A percentile compares a stretch with the other conserved stretches of the same genome.
Conservation (phyloP, 148 eudicot genomes). For the Arctostaphylos glauca region DNA sequence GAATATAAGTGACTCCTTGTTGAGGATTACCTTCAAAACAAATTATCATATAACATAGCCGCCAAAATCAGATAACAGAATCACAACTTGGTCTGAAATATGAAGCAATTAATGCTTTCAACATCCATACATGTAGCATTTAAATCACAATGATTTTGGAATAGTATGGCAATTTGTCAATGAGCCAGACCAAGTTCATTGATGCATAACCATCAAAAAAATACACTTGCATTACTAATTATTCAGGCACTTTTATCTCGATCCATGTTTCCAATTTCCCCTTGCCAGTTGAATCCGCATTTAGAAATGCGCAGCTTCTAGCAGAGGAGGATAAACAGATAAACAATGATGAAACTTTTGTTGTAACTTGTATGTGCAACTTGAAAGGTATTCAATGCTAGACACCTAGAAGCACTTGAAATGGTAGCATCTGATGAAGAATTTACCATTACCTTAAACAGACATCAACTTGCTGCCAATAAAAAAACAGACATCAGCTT, state of each 20-base stretch:
- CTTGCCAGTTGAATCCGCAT: not conserved
- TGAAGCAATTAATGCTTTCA: not conserved
- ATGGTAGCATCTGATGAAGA: no score
- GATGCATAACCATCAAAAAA: not conserved
- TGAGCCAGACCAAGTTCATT: not conserved
- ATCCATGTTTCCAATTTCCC: not conserved
- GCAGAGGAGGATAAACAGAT: not conserved
- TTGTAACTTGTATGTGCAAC: no score
- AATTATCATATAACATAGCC: constrained; percentile 13
- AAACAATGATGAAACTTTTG: no score
- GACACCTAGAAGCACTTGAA: no score
- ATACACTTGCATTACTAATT: not conserved
- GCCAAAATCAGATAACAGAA: constrained; percentile 1
- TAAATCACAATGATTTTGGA: not conserved
- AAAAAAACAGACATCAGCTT: not conserved
- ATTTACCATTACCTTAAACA: no score
- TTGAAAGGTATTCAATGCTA: no score
- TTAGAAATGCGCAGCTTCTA: not conserved
- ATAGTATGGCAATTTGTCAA: not conserved
- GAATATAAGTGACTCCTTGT: constrained; percentile 38
- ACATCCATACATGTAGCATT: not conserved
- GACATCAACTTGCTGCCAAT: not conserved
- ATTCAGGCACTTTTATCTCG: not conserved
- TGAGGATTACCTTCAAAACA: constrained; percentile 46
- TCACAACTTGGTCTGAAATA: not conserved